phyloP scores from a whole-genome alignment of 768 basidiomycete species.

The Cystobasidium tubakii region DNA sequence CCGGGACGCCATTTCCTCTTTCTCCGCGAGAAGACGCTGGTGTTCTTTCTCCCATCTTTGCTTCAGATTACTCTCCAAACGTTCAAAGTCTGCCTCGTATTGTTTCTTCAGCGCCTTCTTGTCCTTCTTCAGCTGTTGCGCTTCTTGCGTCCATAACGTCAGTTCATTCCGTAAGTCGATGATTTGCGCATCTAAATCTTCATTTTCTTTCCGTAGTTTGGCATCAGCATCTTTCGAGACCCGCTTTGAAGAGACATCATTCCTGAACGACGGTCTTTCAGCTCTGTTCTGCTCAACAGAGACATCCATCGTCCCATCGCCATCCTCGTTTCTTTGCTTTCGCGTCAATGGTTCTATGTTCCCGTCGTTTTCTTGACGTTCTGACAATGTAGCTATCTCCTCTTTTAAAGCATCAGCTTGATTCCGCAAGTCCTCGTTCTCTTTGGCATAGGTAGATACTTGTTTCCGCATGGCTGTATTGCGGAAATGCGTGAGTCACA shows the following conservation, averaged over 20 bases:
- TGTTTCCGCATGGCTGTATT: slow-evolving; percentile 1
- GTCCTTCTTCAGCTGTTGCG: neutral
- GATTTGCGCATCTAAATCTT: neutral
- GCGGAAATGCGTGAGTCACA: neutral
- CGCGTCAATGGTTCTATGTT: neutral
- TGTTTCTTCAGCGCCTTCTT: neutral
- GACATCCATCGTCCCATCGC: neutral
- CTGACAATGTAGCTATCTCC: neutral
- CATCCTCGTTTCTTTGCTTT: neutral
- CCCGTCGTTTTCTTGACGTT: neutral
- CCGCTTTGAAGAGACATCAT: neutral
- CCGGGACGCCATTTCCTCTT: neutral
- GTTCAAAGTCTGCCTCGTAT: neutral
- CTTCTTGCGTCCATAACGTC: neutral
- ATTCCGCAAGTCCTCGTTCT: neutral
- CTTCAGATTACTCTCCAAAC: neutral
- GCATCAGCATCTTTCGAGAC: neutral
- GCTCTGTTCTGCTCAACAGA: neutral
- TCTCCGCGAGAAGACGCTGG: neutral
- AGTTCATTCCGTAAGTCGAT: neutral
- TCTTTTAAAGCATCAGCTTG: neutral
- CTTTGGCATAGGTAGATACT: slow-evolving; percentile 3
- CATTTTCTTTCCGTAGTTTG: neutral
- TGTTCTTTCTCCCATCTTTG: neutral
- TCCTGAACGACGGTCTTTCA: neutral